Evolutionary conservation across 495 filamentous ascomycete genomes (phyloP).

Genomic region (Aspergillus ellipticus): DNA sequence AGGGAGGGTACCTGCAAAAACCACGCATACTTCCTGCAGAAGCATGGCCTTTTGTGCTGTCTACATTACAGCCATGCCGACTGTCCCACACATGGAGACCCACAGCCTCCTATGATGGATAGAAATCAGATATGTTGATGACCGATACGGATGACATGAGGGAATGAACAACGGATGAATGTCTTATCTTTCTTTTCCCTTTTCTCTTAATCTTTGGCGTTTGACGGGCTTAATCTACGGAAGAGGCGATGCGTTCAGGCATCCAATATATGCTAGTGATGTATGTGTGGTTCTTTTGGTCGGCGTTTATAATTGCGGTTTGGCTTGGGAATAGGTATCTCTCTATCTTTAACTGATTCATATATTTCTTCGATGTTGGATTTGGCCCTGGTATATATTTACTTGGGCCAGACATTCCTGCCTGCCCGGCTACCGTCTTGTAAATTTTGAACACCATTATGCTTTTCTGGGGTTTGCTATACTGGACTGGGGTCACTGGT

Average conservation of each 20-base stretch:
- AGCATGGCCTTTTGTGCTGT: not conserved
- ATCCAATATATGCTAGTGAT: slow-evolving; percentile 7
- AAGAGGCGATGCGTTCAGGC: slow-evolving; percentile 8
- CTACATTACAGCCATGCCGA: not conserved
- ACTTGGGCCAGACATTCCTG: not conserved
- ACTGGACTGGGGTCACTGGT: too few relatives aligned
- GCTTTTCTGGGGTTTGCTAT: too few relatives aligned
- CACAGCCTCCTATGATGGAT: not conserved
- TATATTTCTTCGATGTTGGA: not conserved
- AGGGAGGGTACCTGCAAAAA: not conserved
- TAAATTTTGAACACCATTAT: too few relatives aligned
- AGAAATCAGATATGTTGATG: not conserved
- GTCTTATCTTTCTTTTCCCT: slow-evolving; percentile 11
- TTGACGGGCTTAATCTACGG: slow-evolving; percentile 12
- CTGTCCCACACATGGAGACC: not conserved
- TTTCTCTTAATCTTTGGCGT: slow-evolving; percentile 14
- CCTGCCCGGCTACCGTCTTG: not conserved
- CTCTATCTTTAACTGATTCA: not conserved
- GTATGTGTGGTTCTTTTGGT: slow-evolving; percentile 1
- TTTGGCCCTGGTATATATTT: not conserved
- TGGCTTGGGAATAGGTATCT: not conserved
- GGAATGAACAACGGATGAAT: slow-evolving; percentile 6
- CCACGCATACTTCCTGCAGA: not conserved
- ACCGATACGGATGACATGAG: slow-evolving; percentile 4
- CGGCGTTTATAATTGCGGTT: not conserved